Percentiles rank a stretch among this genome's conserved stretches.
Conservation (phyloP, 2,329 filamentous ascomycete genomes). For the Microdochium paspali region DNA sequence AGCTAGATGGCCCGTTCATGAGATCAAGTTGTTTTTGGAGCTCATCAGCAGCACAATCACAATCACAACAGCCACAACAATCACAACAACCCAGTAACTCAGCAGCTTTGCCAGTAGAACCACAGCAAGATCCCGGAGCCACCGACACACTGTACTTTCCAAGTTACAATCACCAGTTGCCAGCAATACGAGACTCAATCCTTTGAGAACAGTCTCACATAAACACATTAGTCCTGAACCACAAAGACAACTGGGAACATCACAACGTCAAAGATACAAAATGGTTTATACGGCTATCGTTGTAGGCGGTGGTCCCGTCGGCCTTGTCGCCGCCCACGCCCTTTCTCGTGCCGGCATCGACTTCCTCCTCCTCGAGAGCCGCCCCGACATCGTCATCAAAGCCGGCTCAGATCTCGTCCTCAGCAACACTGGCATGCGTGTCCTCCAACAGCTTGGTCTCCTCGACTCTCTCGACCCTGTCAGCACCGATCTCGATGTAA, state of each 20-base stretch:
- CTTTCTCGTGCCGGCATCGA: constrained; percentile 17
- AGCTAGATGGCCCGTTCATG: too few relatives aligned
- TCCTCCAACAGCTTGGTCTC: constrained; percentile 23
- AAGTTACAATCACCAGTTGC: too few relatives aligned
- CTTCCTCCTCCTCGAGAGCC: constrained; percentile 23
- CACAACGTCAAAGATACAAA: background rate
- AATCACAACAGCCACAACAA: too few relatives aligned
- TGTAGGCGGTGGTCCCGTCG: constrained; percentile 11
- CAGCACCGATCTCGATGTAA: constrained; percentile 11
- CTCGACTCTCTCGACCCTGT: constrained; percentile 9
- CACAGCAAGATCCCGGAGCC: too few relatives aligned
- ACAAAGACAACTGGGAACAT: background rate
- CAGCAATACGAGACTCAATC: too few relatives aligned
- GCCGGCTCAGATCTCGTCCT: constrained; percentile 20
- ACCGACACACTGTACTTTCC: too few relatives aligned
- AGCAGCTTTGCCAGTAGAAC: too few relatives aligned
- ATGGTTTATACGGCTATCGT: background rate
- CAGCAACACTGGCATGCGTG: constrained; percentile 12
- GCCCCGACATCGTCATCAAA: constrained; percentile 12
- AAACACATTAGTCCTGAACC: too few relatives aligned
- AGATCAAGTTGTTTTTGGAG: too few relatives aligned
- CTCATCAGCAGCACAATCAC: too few relatives aligned
- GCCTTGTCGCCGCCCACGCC: constrained; percentile 13
- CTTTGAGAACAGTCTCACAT: too few relatives aligned
- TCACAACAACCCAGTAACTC: too few relatives aligned